These are phyloP conservation scores for Ceratocystis lukuohia DNA, from an alignment of 2,329 filamentous ascomycete genomes.

Conservation along the genomic window DNA sequence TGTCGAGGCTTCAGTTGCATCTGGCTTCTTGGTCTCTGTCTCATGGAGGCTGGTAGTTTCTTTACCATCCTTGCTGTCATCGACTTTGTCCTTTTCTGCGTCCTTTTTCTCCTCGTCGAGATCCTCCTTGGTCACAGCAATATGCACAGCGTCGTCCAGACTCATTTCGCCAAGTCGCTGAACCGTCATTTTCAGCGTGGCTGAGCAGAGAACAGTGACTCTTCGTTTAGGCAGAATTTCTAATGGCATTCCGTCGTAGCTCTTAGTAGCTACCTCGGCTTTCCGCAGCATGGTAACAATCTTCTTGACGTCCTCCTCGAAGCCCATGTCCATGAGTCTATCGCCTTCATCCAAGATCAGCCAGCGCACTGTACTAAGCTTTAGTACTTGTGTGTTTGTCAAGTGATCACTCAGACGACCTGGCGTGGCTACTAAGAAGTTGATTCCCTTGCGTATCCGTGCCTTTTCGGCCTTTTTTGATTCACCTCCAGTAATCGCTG, in stretches of 20 bases:
- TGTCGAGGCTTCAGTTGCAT: conserved; percentile 8
- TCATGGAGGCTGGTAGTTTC: background rate
- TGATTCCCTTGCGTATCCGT: conserved; percentile 82
- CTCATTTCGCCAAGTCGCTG: conserved; percentile 90
- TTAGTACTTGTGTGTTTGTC: conserved; percentile 78
- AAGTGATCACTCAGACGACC: conserved; percentile 84
- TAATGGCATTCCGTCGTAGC: conserved; percentile 43
- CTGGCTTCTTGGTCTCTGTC: background rate
- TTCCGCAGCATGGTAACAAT: conserved; percentile 70
- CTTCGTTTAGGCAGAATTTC: conserved; percentile 59
- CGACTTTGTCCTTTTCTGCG: conserved; percentile 30
- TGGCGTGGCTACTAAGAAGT: conserved; percentile 89
- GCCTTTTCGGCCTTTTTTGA: conserved; percentile 76
- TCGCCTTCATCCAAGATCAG: conserved; percentile 91
- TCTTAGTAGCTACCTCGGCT: conserved; percentile 44
- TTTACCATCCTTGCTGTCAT: background rate
- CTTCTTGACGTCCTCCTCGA: conserved; percentile 82
- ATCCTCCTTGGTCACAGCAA: conserved; percentile 53
- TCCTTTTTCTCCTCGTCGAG: conserved; percentile 24
- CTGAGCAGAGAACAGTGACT: conserved; percentile 83
- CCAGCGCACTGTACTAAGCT: conserved; percentile 83
- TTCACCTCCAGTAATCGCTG: conserved; percentile 60
- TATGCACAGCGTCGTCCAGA: conserved; percentile 79
- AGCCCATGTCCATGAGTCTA: conserved; percentile 94
- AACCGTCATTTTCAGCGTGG: conserved; percentile 96